Base-by-base conservation (phyloP, 2,329 filamentous ascomycete species). In the Fusarium praegraminearum region DNA sequence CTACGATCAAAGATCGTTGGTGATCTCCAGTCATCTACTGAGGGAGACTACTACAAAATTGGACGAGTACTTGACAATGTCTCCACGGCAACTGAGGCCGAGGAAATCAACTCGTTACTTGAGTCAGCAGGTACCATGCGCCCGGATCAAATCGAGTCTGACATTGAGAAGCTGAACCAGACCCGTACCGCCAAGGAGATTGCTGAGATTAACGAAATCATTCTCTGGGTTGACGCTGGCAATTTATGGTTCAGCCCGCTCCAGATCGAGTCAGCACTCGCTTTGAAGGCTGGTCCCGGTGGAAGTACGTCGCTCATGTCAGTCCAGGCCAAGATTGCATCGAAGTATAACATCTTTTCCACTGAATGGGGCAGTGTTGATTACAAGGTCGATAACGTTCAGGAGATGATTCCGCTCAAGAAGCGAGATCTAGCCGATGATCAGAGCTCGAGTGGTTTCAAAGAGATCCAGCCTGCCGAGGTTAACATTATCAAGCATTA, bases 361-460 rank as follows among this genome's bases (percentile, higher is more conserved):
- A 56, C 53, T 0, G 53, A 49, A 1, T 8, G 1, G 2, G 43
- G 33, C 0, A 4, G 11, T 2, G 43, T 56, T 1, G 0, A 30
- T 0, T 49, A 30, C 33, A 56, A 49, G 15, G 15, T 49, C 1
- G 43, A 20, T 4, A 28, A 8, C 1, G 38, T 49, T 5, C 7
- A 24, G 3, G 2, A 9, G 0, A 38, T 18, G 13, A 50, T 56
- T 18, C 53, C 53, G 1, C 18, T 32, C 7, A 56, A 56, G 43
- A 56, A 56, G 9, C 24, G 43, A 7, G 43, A 56, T 10, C 8
- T 11, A 1, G 7, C 2, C 1, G 53, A 56, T 3, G 7, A 38
- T 24, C n/a, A 26, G 35, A 56, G 53, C 2, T 40, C 44, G 0
- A 56, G 53, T 40, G 53, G 53, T 0, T 56, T 51, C 4, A 50